A percentile compares a stretch with the other conserved stretches of the same genome.
phyloP scores from a whole-genome alignment of 23 red algal genomes.

The Gracilaria domingensis region DNA sequence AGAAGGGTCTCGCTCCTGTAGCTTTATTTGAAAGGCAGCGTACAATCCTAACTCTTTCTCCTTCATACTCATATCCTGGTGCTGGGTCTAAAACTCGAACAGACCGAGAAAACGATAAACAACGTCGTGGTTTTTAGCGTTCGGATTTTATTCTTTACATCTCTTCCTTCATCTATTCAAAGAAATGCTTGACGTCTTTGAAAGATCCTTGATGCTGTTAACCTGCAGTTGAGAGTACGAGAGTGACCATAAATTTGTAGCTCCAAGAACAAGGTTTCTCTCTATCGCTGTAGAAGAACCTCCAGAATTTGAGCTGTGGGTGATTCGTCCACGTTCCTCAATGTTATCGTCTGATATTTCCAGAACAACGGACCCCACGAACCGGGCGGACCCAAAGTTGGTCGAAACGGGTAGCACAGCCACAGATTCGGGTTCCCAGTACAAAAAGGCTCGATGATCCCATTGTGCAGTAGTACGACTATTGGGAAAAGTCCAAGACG shows the following conservation, averaged over 20 bases:
- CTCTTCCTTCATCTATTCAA: background rate
- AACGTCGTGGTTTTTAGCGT: no score
- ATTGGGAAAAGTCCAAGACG: slow-evolving; percentile 39
- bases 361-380: slow-evolving; percentile 61
- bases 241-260: slow-evolving; percentile 64
- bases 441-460: slow-evolving; percentile 78
- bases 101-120: no score
- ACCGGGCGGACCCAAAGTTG: slow-evolving; percentile 6
- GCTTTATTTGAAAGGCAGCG: no score
- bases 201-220: slow-evolving; percentile 43
- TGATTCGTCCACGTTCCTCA: slow-evolving; percentile 56
- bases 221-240: slow-evolving; percentile 43
- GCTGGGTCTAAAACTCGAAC: no score
- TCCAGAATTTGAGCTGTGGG: background rate
- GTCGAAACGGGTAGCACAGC: slow-evolving; percentile 57
- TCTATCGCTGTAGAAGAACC: background rate
- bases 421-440: slow-evolving; percentile 47
- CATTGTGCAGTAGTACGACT: slow-evolving; percentile 56
- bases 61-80: no score
- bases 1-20: no score
- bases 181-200: background rate
- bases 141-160: no score
- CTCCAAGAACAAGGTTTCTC: slow-evolving; percentile 59
- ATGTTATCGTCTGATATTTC: slow-evolving; percentile 34
- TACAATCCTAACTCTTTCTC: no score